Evolutionary conservation across 805 yeast genomes (phyloP).

Genomic region (Yarrowia sp.): DNA sequence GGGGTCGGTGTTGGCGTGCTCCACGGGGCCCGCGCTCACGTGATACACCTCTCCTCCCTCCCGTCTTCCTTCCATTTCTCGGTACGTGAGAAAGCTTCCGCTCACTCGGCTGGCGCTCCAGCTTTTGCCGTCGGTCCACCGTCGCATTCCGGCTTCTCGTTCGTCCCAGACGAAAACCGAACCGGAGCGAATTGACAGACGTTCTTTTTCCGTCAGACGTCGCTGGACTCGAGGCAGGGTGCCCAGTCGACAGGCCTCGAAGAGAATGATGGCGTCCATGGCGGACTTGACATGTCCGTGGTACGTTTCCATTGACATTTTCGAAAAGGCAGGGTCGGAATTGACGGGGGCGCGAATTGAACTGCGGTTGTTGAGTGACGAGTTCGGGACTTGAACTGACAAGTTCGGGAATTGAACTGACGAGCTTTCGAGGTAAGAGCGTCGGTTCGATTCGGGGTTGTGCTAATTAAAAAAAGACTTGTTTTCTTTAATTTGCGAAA

Average conservation of each 20-base stretch:
- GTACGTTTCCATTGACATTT: slow-evolving; percentile 60
- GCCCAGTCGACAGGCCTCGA: slow-evolving; percentile 69
- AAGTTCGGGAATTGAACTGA: neutral
- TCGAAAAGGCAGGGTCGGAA: neutral
- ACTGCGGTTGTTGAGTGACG: neutral
- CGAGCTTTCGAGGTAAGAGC: too few species aligned
- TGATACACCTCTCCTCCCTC: slow-evolving; percentile 42
- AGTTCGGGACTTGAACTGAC: too few species aligned
- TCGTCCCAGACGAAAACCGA: slow-evolving; percentile 77
- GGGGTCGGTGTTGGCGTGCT: neutral
- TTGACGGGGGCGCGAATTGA: neutral
- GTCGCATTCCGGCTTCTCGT: slow-evolving; percentile 68
- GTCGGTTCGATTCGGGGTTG: too few species aligned
- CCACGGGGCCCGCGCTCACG: neutral
- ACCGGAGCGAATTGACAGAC: slow-evolving; percentile 62
- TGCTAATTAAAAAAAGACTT: too few species aligned
- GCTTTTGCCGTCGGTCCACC: slow-evolving; percentile 80
- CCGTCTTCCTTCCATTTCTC: slow-evolving; percentile 59
- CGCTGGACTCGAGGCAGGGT: slow-evolving; percentile 65
- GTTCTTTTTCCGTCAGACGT: slow-evolving; percentile 63
- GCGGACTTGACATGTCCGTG: slow-evolving; percentile 64
- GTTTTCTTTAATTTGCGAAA: too few species aligned
- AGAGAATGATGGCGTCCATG: slow-evolving; percentile 65
- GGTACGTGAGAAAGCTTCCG: slow-evolving; percentile 67
- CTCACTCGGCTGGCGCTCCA: slow-evolving; percentile 78